A percentile compares a stretch with the other conserved stretches of the same genome.
These are phyloP conservation scores for Chaetomium olivaceum DNA, from an alignment of 2,329 filamentous ascomycete genomes.

Conservation along the genomic window DNA sequence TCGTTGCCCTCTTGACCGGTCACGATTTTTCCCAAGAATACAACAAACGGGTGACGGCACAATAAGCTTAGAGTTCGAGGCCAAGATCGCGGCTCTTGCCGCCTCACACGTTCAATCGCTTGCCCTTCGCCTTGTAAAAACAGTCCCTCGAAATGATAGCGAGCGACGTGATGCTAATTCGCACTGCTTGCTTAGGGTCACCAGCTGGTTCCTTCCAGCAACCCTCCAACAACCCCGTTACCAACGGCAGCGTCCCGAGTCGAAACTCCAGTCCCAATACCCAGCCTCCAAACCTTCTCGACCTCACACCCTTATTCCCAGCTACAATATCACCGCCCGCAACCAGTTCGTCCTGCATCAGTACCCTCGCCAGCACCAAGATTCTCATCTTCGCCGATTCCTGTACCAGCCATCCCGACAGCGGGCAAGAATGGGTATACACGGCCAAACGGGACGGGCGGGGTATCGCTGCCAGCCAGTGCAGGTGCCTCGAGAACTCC, in stretches of 20 bases:
- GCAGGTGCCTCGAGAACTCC: neutral
- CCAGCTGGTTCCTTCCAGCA: neutral
- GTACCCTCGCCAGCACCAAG: neutral
- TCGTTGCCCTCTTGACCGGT: slow-evolving; percentile 21
- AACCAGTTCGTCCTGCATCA: neutral
- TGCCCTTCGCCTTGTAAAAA: slow-evolving; percentile 16
- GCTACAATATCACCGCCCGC: neutral
- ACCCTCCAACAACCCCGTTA: neutral
- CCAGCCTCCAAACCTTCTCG: neutral
- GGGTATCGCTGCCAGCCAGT: neutral
- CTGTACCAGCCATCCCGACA: slow-evolving; percentile 9
- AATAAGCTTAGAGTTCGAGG: slow-evolving; percentile 24
- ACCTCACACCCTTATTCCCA: too few relatives aligned
- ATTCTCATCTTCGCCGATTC: slow-evolving; percentile 23
- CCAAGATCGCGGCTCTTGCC: slow-evolving; percentile 17
- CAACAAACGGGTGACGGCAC: slow-evolving; percentile 22
- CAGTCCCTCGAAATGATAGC: neutral
- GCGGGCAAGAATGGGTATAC: neutral
- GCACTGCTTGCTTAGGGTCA: slow-evolving; percentile 6
- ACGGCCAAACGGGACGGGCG: neutral
- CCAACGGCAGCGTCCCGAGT: neutral
- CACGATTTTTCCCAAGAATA: slow-evolving; percentile 22
- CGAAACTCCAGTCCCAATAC: slow-evolving; percentile 8
- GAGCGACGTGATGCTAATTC: neutral
- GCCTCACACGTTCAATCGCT: slow-evolving; percentile 12